These are phyloP conservation scores for Leucocoprinus leucothites DNA, from an alignment of 768 basidiomycete genomes.

Conservation along the genomic window DNA sequence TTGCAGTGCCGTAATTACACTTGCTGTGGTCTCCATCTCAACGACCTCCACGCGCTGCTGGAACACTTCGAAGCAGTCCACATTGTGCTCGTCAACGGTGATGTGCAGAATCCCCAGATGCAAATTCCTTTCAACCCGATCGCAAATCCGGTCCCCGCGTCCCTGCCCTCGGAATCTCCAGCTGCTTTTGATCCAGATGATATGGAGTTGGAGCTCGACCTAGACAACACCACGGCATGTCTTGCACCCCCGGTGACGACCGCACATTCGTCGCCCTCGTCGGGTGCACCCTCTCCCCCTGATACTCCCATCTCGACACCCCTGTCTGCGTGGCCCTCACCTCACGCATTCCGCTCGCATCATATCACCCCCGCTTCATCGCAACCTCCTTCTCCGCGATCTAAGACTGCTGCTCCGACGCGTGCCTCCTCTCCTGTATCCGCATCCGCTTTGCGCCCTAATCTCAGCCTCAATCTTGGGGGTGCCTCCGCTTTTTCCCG, in stretches of 20 bases:
- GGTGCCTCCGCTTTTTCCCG: slow-evolving; percentile 21
- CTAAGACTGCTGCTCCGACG: slow-evolving; percentile 34
- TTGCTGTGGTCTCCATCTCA: slow-evolving; percentile 79
- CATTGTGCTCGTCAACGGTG: slow-evolving; percentile 62
- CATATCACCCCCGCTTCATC: slow-evolving; percentile 36
- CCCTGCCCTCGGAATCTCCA: slow-evolving; percentile 13
- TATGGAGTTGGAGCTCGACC: slow-evolving; percentile 77
- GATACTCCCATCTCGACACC: slow-evolving; percentile 53
- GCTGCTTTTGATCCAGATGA: slow-evolving; percentile 65
- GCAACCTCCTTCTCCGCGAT: slow-evolving; percentile 47
- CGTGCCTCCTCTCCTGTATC: slow-evolving; percentile 29
- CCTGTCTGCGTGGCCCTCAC: slow-evolving; percentile 37
- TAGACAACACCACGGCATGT: slow-evolving; percentile 25
- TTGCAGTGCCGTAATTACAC: slow-evolving; percentile 80
- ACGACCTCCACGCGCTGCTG: slow-evolving; percentile 57
- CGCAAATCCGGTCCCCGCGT: slow-evolving; percentile 31
- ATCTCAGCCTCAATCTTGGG: slow-evolving; percentile 20
- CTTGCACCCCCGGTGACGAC: not conserved
- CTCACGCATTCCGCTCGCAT: slow-evolving; percentile 26
- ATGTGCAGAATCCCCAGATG: slow-evolving; percentile 30
- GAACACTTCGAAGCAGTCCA: slow-evolving; percentile 93
- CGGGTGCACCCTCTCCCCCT: slow-evolving; percentile 41
- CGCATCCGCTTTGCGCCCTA: slow-evolving; percentile 17
- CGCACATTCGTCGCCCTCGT: slow-evolving; percentile 37
- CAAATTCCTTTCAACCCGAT: slow-evolving; percentile 46